Evolutionary conservation across 352 stramenopile species (phyloP).

Genomic region (Pythium periplocum): DNA sequence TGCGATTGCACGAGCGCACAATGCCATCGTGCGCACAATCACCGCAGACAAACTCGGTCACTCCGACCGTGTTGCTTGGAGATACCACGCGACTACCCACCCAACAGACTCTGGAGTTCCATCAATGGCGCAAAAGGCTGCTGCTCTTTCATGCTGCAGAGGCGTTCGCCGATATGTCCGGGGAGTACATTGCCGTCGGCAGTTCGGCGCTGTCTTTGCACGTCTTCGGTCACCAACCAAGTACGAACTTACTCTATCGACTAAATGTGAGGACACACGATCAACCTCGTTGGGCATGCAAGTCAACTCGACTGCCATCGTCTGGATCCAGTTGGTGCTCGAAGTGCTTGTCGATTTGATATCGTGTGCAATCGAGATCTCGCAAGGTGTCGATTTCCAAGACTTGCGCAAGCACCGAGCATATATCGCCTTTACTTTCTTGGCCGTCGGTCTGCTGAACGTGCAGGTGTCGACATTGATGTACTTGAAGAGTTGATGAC

Average conservation of each 20-base stretch:
- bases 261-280: not conserved
- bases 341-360: not conserved
- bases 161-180: conserved; percentile 23
- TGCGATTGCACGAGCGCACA: no score
- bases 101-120: no score
- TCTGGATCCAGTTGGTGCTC: not conserved
- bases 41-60: no score
- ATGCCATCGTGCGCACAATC: no score
- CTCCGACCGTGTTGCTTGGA: no score
- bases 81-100: no score
- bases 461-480: not conserved
- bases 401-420: not conserved
- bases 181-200: conserved; percentile 35
- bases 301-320: no score
- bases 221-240: conserved; percentile 25
- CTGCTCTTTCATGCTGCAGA: not conserved
- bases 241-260: conserved; percentile 10
- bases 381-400: not conserved
- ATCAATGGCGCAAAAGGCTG: conserved; percentile 1
- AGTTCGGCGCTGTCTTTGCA: conserved; percentile 26
- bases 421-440: not conserved
- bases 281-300: no score
- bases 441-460: not conserved
- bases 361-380: not conserved
- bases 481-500: not conserved